phyloP scores from a whole-genome alignment of 1,284 basidiomycete species.

The Heterobasidion annosum region DNA sequence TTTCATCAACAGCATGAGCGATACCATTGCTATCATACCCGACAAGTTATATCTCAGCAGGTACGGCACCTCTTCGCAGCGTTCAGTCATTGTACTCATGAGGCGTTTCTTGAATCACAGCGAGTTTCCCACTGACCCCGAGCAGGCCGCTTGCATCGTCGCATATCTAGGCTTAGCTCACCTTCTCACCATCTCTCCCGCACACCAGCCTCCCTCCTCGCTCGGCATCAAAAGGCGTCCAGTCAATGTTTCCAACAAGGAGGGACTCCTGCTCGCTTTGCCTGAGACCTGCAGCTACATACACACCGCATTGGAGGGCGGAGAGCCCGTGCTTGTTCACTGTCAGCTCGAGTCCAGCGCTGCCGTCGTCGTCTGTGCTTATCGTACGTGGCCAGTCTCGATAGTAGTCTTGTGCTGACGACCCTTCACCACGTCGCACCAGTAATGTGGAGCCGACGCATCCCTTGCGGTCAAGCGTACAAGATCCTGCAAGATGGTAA shows the following conservation, averaged over 20 bases:
- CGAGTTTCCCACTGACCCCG: slow-evolving; percentile 42
- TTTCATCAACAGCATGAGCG: slow-evolving; percentile 39
- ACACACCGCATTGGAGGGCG: slow-evolving; percentile 24
- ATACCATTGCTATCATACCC: slow-evolving; percentile 38
- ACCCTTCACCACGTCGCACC: neutral
- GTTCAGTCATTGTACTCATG: neutral
- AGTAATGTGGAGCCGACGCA: slow-evolving; percentile 23
- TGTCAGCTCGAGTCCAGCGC: slow-evolving; percentile 42
- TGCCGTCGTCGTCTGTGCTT: slow-evolving; percentile 13
- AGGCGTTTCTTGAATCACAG: neutral
- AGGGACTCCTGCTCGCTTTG: slow-evolving; percentile 32
- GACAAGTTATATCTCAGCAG: slow-evolving; percentile 41
- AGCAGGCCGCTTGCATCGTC: slow-evolving; percentile 41
- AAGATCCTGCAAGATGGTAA: slow-evolving; percentile 33
- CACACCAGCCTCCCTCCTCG: slow-evolving; percentile 24
- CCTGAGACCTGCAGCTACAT: slow-evolving; percentile 35
- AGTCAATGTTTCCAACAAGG: slow-evolving; percentile 28
- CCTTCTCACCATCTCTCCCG: slow-evolving; percentile 40
- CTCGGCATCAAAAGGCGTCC: slow-evolving; percentile 27
- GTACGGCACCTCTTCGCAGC: slow-evolving; percentile 17
- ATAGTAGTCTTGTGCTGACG: neutral
- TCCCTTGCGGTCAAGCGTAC: slow-evolving; percentile 27
- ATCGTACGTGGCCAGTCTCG: slow-evolving; percentile 7
- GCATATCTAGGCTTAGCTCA: slow-evolving; percentile 41
- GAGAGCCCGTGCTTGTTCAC: slow-evolving; percentile 56